phyloP scores from a whole-genome alignment of 306 rosid genomes.

The Quercus variabilis region DNA sequence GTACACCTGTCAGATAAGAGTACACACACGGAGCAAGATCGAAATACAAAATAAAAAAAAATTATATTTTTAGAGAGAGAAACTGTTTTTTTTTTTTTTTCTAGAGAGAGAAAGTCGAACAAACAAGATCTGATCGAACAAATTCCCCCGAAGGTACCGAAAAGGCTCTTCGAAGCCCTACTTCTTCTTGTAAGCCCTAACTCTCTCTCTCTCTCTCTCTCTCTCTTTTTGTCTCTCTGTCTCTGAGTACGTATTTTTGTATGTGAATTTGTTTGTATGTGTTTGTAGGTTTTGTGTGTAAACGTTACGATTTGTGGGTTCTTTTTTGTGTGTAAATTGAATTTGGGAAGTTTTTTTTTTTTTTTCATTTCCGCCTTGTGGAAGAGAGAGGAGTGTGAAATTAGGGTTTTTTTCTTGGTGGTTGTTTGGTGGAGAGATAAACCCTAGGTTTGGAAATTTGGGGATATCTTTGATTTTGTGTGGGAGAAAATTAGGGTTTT shows the following conservation, averaged over 20 bases:
- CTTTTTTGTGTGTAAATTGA: neutral
- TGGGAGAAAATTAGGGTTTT: constrained; percentile 55
- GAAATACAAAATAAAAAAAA: neutral
- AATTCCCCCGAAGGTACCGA: constrained; percentile 22
- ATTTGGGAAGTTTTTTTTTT: neutral
- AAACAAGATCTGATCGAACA: constrained; percentile 69
- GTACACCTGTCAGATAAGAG: constrained; percentile 77
- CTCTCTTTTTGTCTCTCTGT: neutral
- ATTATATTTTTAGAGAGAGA: constrained; percentile 62
- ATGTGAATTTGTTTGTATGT: neutral
- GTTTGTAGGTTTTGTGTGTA: neutral
- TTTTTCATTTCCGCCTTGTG: neutral
- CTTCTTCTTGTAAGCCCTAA: constrained; percentile 27
- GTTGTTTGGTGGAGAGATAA: neutral
- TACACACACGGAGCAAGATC: constrained; percentile 28
- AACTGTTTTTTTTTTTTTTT: constrained; percentile 9
- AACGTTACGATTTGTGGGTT: constrained; percentile 10
- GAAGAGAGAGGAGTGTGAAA: neutral
- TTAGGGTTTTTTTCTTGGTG: constrained; percentile 15
- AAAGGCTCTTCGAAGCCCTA: constrained; percentile 41
- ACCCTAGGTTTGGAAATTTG: constrained; percentile 36
- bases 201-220: neutral
- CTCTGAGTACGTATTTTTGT: neutral
- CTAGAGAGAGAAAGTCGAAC: constrained; percentile 31
- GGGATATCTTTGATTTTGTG: constrained; percentile 2